Evolutionary conservation across 371 early-diverging fungal genomes (phyloP), one percentile per base, ranked within the genome.

Genomic region (Thermomucor indicae-seudaticae): DNA sequence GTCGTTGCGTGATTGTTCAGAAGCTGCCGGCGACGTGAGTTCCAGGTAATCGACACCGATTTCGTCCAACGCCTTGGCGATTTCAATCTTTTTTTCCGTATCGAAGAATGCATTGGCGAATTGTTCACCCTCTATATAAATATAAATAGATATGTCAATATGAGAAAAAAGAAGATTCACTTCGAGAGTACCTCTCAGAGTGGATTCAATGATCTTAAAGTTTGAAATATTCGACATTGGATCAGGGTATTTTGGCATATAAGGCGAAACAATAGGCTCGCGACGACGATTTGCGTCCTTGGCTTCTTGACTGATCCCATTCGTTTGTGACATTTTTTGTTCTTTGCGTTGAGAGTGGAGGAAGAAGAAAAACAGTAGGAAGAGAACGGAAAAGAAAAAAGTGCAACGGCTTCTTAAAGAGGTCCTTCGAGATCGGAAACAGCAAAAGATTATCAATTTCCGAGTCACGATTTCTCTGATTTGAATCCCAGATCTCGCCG

Each of bases 21-120:
- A 92, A 2, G 96, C 96, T 25, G 93, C 95, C 6, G 96, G 96
- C 5, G 92, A 91, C 17, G 94, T 94, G 55, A 96, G 64, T 64
- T 94, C 95, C 43, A 94, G 89, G 74, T 96, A 96, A 62, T 96
- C 96, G 39, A 96, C 96, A 41, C 96, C 96, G 64, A 94, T 90
- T 16, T 83, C 90, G 58, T 96, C 96, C 27, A 96, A 80, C 10
- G 93, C 92, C 81, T 89, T 91, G 64, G 96, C 96, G 43, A 96
- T 93, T 64, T 90, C 91, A 53, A 96, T 86, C 81, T 96, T 96
- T 81, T 91, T 94, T 51, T 83, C 92, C 23, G 89, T 90, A 61
- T 88, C 87, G 56, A 96, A 96, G 79, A 94, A 93, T 35, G 96
- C 96, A 65, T 93, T 93, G 58, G 93, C 93, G 70, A 96, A 96